Conservation (phyloP, 1,284 basidiomycete genomes). For the Ustilago tritici region DNA sequence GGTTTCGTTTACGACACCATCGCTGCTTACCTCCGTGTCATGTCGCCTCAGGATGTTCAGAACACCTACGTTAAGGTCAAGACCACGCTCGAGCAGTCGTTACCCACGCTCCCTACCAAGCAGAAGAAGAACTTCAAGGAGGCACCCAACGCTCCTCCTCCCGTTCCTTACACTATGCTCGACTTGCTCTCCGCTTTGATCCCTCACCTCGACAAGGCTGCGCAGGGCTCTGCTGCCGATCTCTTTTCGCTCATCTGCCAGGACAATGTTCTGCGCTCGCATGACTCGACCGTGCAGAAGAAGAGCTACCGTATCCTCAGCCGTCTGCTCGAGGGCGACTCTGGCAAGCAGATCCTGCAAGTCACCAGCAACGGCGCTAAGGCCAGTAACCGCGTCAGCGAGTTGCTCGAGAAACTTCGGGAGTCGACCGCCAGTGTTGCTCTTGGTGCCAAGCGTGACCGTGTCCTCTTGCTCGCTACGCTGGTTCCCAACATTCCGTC, state of each 20-base stretch:
- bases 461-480: constrained; percentile 80
- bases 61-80: constrained; percentile 85
- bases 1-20: constrained; percentile 90
- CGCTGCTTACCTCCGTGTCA: constrained; percentile 84
- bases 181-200: constrained; percentile 89
- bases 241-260: constrained; percentile 73
- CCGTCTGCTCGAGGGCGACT: constrained; percentile 70
- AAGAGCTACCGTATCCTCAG: constrained; percentile 90
- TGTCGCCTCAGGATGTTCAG: constrained; percentile 74
- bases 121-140: constrained; percentile 47
- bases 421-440: constrained; percentile 73
- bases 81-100: constrained; percentile 80
- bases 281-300: constrained; percentile 88
- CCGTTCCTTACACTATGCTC: constrained; percentile 81
- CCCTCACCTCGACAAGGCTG: constrained; percentile 71
- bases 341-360: constrained; percentile 50
- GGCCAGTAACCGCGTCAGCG: constrained; percentile 35
- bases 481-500: constrained; percentile 81
- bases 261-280: constrained; percentile 74
- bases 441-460: constrained; percentile 86
- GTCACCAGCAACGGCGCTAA: constrained; percentile 13
- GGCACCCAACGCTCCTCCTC: constrained; percentile 50
- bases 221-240: constrained; percentile 44
- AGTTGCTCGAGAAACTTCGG: constrained; percentile 59
- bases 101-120: constrained; percentile 70